phyloP scores from a whole-genome alignment of 179 eudicot genomes.

The Silene coronaria region DNA sequence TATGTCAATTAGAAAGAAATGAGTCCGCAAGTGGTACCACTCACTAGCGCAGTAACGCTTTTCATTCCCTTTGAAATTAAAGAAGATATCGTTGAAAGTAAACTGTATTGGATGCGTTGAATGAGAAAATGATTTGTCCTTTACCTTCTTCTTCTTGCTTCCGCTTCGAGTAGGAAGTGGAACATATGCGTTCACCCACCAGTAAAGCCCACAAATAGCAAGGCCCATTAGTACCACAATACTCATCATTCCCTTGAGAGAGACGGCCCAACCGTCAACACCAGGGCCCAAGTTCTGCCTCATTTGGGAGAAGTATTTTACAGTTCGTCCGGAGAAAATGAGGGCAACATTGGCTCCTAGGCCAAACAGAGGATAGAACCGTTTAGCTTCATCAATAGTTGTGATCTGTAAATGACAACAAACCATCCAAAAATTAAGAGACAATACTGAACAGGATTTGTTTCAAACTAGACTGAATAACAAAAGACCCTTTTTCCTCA shows the following conservation, averaged over 20 bases:
- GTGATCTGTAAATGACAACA: slow-evolving; percentile 57
- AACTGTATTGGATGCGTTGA: not conserved
- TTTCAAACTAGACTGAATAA: not conserved
- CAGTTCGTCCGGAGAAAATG: slow-evolving; percentile 95
- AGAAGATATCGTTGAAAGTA: too few species aligned
- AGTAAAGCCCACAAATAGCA: slow-evolving; percentile 65
- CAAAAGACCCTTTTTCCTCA: not conserved
- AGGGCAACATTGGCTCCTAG: slow-evolving; percentile 98
- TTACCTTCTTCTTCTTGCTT: slow-evolving; percentile 89
- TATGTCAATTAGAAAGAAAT: too few species aligned
- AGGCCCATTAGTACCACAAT: slow-evolving; percentile 86
- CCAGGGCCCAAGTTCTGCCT: slow-evolving; percentile 80
- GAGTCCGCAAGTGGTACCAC: too few species aligned
- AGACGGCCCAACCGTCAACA: slow-evolving; percentile 97
- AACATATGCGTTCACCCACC: slow-evolving; percentile 89
- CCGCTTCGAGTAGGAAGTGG: slow-evolving; percentile 60
- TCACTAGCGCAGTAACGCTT: too few species aligned
- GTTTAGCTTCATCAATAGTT: slow-evolving; percentile 89
- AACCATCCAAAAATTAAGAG: slow-evolving; percentile 5
- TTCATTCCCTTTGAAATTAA: too few species aligned
- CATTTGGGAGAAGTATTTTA: slow-evolving; percentile 85
- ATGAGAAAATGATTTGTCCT: not conserved
- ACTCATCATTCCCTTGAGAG: slow-evolving; percentile 94
- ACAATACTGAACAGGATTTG: not conserved
- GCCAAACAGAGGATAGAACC: slow-evolving; percentile 89